Base-by-base conservation (phyloP, 805 yeast species). In the Saccharomycopsis vini region DNA sequence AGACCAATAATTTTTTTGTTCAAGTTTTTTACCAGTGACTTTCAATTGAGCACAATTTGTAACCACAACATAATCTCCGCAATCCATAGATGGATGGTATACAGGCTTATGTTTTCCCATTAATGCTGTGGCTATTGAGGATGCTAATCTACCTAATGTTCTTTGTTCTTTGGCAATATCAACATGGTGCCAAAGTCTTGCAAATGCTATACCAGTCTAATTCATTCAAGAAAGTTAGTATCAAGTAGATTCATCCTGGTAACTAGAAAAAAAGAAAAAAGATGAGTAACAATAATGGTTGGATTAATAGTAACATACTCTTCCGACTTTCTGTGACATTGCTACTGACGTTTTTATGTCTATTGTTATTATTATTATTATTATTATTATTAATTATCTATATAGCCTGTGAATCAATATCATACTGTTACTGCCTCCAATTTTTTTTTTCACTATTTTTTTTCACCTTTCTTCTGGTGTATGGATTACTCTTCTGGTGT, bases 81-180 rank as follows among this genome's bases (percentile, higher is more conserved):
- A 77, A 64, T 92, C 99, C 60, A 82, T 57, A 1, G 81, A 72
- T 23, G 75, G 77, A 56, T 88, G 86, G 52, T 66, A 81, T 0
- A 87, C 74, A 3, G 99, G 99, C 68, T 92, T 92, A 67, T 92
- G 97, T 62, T 92, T 92, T n/a, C 99, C 99, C 64, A 85, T 87
- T 34, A 92, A 71, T 0, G 92, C 79, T 24, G 78, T 69, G 21
- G 98, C 97, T 45, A 92, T 88, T 45, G 80, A 72, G 1, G 95
- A 71, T 3, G 99, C 97, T 45, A 92, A 62, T 59, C 97, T 81
- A 59, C 99, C 99, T 39, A 92, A 64, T 0, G 97, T 80, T 56
- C 98, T 75, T 30, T 69, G 64, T 44, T 92, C 98, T 39, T 76
- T 71, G 12, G 95, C 85, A 29, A 87, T 73, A 60, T 94, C 97